These are phyloP conservation scores for Xylaria sp. DNA, from an alignment of 2,329 filamentous ascomycete genomes.

Conservation along the genomic window DNA sequence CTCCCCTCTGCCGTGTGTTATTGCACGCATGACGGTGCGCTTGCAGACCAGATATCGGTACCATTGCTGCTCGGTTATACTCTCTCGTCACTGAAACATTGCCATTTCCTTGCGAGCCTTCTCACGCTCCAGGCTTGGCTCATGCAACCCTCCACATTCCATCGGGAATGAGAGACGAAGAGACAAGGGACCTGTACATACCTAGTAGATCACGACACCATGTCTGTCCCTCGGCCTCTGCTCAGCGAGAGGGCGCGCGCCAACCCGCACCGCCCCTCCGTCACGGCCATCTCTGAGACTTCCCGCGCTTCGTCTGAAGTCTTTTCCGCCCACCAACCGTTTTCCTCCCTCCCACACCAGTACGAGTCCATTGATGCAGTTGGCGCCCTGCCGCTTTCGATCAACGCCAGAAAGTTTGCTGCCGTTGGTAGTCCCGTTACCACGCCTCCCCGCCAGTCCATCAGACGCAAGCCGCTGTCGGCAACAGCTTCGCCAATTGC, in stretches of 20 bases:
- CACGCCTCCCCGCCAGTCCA: conserved; percentile 36
- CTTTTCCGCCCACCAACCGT: conserved; percentile 29
- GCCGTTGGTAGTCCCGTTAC: conserved; percentile 30
- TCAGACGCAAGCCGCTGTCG: conserved; percentile 65
- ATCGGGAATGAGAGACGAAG: conserved; percentile 20
- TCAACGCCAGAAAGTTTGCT: conserved; percentile 37
- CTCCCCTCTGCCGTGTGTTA: conserved; percentile 3
- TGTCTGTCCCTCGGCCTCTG: conserved; percentile 20
- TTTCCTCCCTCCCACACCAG: conserved; percentile 31
- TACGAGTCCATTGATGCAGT: conserved; percentile 34
- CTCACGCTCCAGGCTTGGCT: conserved; percentile 12
- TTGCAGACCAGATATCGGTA: conserved; percentile 10
- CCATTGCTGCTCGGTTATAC: conserved; percentile 15
- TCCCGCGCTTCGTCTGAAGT: conserved; percentile 44
- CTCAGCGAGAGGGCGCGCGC: conserved; percentile 12
- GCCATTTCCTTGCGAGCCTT: conserved; percentile 15
- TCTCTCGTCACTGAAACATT: conserved; percentile 28
- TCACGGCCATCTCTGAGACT: conserved; percentile 41
- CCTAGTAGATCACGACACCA: conserved; percentile 19
- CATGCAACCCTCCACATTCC: conserved; percentile 24
- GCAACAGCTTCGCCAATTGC: conserved; percentile 55
- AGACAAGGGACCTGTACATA: conserved; percentile 18
- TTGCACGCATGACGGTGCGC: conserved; percentile 9
- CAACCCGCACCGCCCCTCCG: conserved; percentile 27
- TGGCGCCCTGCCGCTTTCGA: conserved; percentile 33